These are phyloP conservation scores for Castanopsis chinensis DNA, from an alignment of 306 rosid genomes.

Conservation along the genomic window DNA sequence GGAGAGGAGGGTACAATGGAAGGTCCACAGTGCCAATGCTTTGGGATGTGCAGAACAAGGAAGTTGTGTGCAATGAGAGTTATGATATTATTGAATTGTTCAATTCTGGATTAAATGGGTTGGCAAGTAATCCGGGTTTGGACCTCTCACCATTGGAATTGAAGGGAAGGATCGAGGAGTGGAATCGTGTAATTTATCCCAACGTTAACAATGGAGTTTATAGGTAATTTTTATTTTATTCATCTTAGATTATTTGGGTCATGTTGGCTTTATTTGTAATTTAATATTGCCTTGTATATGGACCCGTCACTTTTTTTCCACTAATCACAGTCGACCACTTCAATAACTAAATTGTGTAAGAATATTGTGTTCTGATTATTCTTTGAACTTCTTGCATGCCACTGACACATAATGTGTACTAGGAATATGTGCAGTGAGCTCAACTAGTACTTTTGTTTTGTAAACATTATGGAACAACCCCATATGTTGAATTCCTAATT, in stretches of 20 bases:
- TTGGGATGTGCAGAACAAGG: conserved; percentile 50
- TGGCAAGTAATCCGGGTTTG: conserved; percentile 57
- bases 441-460: too few relatives aligned
- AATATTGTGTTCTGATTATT: too few relatives aligned
- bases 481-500: too few relatives aligned
- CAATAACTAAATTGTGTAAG: too few relatives aligned
- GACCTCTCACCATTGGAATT: conserved; percentile 64
- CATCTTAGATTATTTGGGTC: too few relatives aligned
- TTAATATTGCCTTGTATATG: too few relatives aligned
- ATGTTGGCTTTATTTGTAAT: too few relatives aligned
- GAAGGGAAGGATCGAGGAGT: conserved; percentile 62
- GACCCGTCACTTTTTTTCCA: too few relatives aligned
- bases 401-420: too few relatives aligned
- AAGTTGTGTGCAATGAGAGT: conserved; percentile 83
- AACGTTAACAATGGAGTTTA: conserved; percentile 89
- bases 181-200: conserved; percentile 77
- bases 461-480: too few relatives aligned
- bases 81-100: conserved; percentile 64
- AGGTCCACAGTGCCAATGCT: conserved; percentile 84
- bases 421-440: too few relatives aligned
- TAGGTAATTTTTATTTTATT: conserved; percentile 34
- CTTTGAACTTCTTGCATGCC: too few relatives aligned
- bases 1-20: conserved; percentile 69
- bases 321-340: accelerated
- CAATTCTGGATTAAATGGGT: conserved; percentile 64